Conservation (phyloP, 306 rosid species). For the Psophocarpus tetragonolobus region DNA sequence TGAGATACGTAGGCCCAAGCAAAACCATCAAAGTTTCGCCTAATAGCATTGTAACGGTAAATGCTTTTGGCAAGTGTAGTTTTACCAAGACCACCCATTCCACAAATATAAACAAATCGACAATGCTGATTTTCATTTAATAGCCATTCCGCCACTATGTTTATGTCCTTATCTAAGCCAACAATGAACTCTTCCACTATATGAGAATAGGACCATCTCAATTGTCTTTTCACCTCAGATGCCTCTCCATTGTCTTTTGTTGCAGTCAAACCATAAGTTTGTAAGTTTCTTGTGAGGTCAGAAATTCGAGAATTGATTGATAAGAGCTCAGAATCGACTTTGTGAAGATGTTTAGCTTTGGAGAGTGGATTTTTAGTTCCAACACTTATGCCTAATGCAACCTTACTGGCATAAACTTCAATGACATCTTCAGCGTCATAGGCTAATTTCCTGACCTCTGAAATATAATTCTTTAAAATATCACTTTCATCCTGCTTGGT, state of each 20-base stretch:
- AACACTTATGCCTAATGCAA: neutral
- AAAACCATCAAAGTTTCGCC: slow-evolving; percentile 39
- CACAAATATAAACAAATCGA: slow-evolving; percentile 44
- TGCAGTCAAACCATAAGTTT: slow-evolving; percentile 39
- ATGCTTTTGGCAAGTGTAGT: slow-evolving; percentile 60
- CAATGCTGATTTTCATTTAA: slow-evolving; percentile 16
- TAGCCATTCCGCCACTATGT: slow-evolving; percentile 35
- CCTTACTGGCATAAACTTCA: slow-evolving; percentile 45
- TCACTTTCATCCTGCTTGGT: slow-evolving; percentile 39
- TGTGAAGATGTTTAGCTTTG: slow-evolving; percentile 22
- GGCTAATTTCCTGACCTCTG: slow-evolving; percentile 48
- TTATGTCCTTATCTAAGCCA: slow-evolving; percentile 42
- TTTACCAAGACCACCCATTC: slow-evolving; percentile 67
- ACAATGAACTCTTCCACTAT: slow-evolving; percentile 46
- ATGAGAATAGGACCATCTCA: slow-evolving; percentile 56
- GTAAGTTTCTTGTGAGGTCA: slow-evolving; percentile 38
- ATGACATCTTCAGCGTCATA: slow-evolving; percentile 52
- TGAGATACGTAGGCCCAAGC: slow-evolving; percentile 39
- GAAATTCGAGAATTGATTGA: slow-evolving; percentile 33
- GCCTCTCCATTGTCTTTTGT: slow-evolving; percentile 21
- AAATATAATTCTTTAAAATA: slow-evolving; percentile 40
- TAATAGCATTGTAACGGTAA: slow-evolving; percentile 31
- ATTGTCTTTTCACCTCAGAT: slow-evolving; percentile 17
- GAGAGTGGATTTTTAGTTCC: slow-evolving; percentile 13
- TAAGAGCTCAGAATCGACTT: slow-evolving; percentile 33